A percentile compares a stretch with the other conserved stretches of the same genome.
Evolutionary conservation across 2,329 filamentous ascomycete species (phyloP).

Genomic region (Fulvia fulva): DNA sequence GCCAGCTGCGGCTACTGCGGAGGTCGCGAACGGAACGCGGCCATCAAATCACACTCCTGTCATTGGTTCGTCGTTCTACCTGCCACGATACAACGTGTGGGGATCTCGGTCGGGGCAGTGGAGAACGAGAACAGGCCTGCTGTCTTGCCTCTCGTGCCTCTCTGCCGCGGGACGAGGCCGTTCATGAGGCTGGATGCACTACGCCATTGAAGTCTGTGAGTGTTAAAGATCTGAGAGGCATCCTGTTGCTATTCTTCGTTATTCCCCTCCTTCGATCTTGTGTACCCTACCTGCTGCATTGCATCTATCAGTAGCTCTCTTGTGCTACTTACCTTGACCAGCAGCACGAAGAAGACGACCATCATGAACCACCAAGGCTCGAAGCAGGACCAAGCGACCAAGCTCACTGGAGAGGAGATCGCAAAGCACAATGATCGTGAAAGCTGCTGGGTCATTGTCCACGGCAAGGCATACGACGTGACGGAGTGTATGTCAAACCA

Average conservation of each 20-base stretch:
- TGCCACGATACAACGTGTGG: background rate
- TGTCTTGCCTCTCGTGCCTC: background rate
- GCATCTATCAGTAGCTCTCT: background rate
- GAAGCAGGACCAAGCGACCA: slow-evolving; percentile 38
- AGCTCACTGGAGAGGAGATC: slow-evolving; percentile 49
- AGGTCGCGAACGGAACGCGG: background rate
- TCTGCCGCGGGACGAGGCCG: slow-evolving; percentile 4
- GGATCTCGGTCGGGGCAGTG: background rate
- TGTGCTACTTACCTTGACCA: background rate
- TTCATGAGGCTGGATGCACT: slow-evolving; percentile 1
- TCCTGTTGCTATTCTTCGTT: background rate
- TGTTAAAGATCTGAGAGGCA: background rate
- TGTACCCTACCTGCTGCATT: background rate
- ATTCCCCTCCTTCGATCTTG: background rate
- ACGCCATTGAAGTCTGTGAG: background rate
- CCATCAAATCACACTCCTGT: background rate
- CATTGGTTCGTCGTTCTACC: background rate
- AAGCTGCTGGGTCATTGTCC: slow-evolving; percentile 88
- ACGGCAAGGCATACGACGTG: slow-evolving; percentile 71
- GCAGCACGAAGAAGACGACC: slow-evolving; percentile 9
- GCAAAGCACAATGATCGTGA: slow-evolving; percentile 74
- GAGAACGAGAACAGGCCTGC: background rate
- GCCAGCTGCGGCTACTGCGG: background rate
- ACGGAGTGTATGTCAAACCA: slow-evolving; percentile 38
- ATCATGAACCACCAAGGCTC: slow-evolving; percentile 40